Conservation (phyloP, 2,329 filamentous ascomycete genomes). For the Chrysoporthe puriensis region DNA sequence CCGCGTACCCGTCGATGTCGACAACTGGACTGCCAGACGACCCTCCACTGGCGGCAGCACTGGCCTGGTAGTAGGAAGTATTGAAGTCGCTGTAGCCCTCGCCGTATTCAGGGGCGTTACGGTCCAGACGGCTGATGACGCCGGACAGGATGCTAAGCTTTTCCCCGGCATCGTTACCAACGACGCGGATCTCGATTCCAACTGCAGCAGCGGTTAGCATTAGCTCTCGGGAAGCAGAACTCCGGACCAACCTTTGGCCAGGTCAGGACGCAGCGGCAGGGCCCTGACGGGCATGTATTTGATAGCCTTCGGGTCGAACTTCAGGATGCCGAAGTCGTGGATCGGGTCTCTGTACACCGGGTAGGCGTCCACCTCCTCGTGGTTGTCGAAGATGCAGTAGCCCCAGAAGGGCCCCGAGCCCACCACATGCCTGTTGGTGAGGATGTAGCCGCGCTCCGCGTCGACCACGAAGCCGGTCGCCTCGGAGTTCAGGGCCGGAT, state of each 20-base stretch:
- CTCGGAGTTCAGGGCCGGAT: slow-evolving; percentile 88
- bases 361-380: slow-evolving; percentile 93
- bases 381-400: slow-evolving; percentile 98
- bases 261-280: slow-evolving; percentile 79
- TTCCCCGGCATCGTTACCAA: slow-evolving; percentile 97
- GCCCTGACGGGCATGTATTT: slow-evolving; percentile 94
- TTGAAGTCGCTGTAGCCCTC: slow-evolving; percentile 95
- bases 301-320: slow-evolving; percentile 93
- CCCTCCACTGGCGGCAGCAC: slow-evolving; percentile 92
- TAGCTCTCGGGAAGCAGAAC: neutral
- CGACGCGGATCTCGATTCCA: slow-evolving; percentile 91
- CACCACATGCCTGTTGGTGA: slow-evolving; percentile 92
- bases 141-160: slow-evolving; percentile 97
- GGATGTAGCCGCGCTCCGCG: slow-evolving; percentile 84
- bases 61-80: slow-evolving; percentile 94
- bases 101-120: slow-evolving; percentile 96
- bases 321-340: slow-evolving; percentile 95
- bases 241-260: slow-evolving; percentile 64
- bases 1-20: slow-evolving; percentile 88
- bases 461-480: slow-evolving; percentile 98
- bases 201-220: slow-evolving; percentile 52
- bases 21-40: slow-evolving; percentile 98
- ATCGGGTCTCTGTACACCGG: slow-evolving; percentile 98
- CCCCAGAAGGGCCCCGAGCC: slow-evolving; percentile 97
- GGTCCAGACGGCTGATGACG: slow-evolving; percentile 92